Evolutionary conservation across 1,284 basidiomycete species (phyloP), one percentile per base, ranked within the genome.

Genomic region (Agroathelia rolfsii): DNA sequence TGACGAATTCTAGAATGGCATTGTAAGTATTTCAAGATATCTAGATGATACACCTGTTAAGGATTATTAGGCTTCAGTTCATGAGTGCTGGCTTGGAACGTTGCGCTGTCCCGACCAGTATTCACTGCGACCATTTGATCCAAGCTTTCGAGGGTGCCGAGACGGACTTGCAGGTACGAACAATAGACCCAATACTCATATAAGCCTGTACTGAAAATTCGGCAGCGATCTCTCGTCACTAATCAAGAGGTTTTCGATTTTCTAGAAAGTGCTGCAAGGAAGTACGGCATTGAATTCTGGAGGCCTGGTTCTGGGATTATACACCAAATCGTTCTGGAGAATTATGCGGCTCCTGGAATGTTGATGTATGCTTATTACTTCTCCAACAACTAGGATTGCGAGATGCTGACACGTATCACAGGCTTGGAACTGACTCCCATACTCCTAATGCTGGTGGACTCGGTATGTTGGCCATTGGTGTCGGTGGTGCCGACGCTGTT

Each of bases 191-290:
- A 32, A 3, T 32, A 24, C 27, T n/a, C 40, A 6, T 32, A 19
- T n/a, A 13, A 22, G 26, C 8, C 26, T 16, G 5, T 24, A 20
- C 21, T 37, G 10, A 39, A 15, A 15, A 28, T 33, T 24, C 22
- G 33, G 41, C 44, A 89, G 84, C 67, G 79, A 27, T 92, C 93
- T 10, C 81, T 96, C 41, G 68, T 78, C 24, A 78, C 80, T 22
- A 97, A 98, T 56, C 76, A 88, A 61, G 95, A 99, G 55, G 94
- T 99, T 14, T 99, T 97, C 52, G 89, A 97, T 50, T 99, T 99
- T 59, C 65, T 99, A 40, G 82, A 95, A 57, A 94, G 89, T 42
- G 95, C 95, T 12, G 80, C 86, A 22, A 72, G 74, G 48, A 98
- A 97, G 63, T 98, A 97, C 58, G 95, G 84, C 17, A 85, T 87